A percentile compares a stretch with the other conserved stretches of the same genome.
Conservation (phyloP, 2,329 filamentous ascomycete genomes). For the Gnomoniopsis sp. region DNA sequence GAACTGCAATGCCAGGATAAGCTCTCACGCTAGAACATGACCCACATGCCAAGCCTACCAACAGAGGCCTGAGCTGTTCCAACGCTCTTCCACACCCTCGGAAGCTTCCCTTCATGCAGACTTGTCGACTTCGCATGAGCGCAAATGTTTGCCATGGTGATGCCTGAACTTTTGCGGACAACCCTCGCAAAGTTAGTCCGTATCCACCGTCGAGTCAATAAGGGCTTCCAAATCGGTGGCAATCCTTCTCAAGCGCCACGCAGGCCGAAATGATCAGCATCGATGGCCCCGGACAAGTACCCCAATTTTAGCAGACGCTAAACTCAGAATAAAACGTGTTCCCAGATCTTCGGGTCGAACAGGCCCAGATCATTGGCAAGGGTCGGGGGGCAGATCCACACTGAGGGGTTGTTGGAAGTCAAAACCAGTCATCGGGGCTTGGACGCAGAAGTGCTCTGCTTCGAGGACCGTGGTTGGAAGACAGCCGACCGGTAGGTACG, state of each 20-base stretch:
- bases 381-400: constrained; percentile 10
- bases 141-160: neutral
- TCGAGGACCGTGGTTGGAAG: neutral
- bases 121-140: neutral
- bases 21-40: constrained; percentile 9
- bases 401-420: constrained; percentile 7
- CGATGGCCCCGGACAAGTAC: neutral
- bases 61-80: neutral
- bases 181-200: neutral
- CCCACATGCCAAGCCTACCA: constrained; percentile 4
- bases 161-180: neutral
- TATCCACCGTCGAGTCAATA: neutral
- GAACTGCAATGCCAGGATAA: constrained; percentile 6
- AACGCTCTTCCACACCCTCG: neutral
- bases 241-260: neutral
- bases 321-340: constrained; percentile 16
- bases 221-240: no score
- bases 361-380: constrained; percentile 2
- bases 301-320: constrained; percentile 16
- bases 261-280: neutral
- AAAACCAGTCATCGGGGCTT: neutral
- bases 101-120: neutral
- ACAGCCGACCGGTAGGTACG: neutral
- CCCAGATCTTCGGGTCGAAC: constrained; percentile 16
- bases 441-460: neutral